Evolutionary conservation across 306 rosid species (phyloP), one percentile per base, ranked within the genome.

Genomic region (Lupinus albus): DNA sequence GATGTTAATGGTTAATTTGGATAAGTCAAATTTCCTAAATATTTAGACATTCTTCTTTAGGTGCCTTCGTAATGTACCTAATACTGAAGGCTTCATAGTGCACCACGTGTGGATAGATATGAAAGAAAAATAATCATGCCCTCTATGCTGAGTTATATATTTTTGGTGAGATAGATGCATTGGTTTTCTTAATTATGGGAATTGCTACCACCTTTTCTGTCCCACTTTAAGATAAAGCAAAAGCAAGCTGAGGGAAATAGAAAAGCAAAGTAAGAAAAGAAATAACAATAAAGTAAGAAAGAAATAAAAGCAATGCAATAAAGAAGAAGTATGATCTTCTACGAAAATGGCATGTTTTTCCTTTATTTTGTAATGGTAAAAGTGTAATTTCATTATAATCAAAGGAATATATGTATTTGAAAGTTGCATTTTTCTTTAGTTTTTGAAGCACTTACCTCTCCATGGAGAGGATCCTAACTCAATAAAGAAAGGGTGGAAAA

Each of bases 141-240:
- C 76, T 67, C 76, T 41, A 18, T 3, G 30, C 30, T 2, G 60
- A 70, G 80, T 77, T 51, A 68, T n/a, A n/a, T n/a, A n/a, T 64
- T 61, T 68, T 48, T 81, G 65, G 74, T 33, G 52, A 76, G 74
- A 64, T 61, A 66, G 56, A 71, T 73, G 38, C 76, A 39, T 68
- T 77, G 50, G 49, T 67, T 75, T 84, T 78, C 60, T 74, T 73
- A 84, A 86, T 81, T 82, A 79, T 47, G 64, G 84, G 87, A 86
- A 86, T 80, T 77, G 84, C 77, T 80, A 75, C 73, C 11, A 75
- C 92, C 85, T 93, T 92, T 87, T 82, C 76, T 85, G 87, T 74
- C 84, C 91, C 88, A 81, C 97, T 90, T 88, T 93, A 87, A 82
- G 92, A 83, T 63, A 93, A 93, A 88, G 96, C 83, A 82, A 85